Base-by-base conservation (phyloP, 768 basidiomycete genomes). In the Dacryopinax spathularia region DNA sequence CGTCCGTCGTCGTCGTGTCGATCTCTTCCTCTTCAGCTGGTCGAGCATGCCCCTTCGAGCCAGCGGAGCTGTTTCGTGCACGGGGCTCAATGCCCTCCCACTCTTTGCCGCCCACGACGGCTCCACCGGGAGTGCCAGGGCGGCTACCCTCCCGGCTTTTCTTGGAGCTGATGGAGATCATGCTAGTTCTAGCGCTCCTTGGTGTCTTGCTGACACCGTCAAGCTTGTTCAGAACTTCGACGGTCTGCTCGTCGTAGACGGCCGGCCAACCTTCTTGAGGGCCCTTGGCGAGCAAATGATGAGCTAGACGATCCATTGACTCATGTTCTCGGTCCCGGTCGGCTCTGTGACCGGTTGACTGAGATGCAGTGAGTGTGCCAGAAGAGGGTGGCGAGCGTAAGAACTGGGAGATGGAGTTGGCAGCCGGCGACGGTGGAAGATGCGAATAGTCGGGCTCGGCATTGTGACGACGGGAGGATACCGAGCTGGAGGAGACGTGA, bases 191-290 rank as follows among this genome's bases (percentile, higher is more conserved):
- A 16, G 20, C n/a, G 62, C 43, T 48, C 41, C 31, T 13, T 10
- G 87, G 83, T 35, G 81, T 84, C 71, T 87, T 89, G 1, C 86
- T 86, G 12, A 96, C 72, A 0, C 95, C 95, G 69, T 99, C 95
- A 27, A 99, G 75, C 75, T 95, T 96, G 62, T 93, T 83, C 34
- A 99, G 78, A 9, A 91, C 91, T 69, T 95, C 93, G 6, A 84
- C 89, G 6, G 95, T 93, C 16, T 87, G 86, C 69, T 89, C 86
- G 70, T 94, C 91, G 69, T 91, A 87, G 69, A 92, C 79, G 65
- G 83, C 88, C 16, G 86, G 86, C 89, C 89, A 92, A 29, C 91
- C 91, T 72, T 91, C 87, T 72, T 92, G 90, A 5, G 88, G 91
- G 12, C 91, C 91, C 67, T 89, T 56, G 29, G 48, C 83, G 27